These are phyloP conservation scores for Albizia julibrissin DNA, from an alignment of 306 rosid species.

Conservation along the genomic window DNA sequence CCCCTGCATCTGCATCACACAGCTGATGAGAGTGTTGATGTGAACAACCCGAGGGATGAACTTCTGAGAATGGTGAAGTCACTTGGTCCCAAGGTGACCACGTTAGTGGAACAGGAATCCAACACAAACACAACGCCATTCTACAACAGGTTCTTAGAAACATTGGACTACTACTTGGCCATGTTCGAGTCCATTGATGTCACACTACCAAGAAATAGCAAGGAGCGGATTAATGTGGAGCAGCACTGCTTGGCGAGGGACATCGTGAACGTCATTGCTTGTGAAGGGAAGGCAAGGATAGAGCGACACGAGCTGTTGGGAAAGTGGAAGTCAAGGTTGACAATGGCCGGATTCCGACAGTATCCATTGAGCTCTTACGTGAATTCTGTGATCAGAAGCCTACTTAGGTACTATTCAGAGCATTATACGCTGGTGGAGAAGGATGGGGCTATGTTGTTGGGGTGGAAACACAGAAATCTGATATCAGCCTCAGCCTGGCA, in stretches of 20 bases:
- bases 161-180: slow-evolving; percentile 82
- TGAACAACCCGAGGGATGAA: slow-evolving; percentile 85
- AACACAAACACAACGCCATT: slow-evolving; percentile 96
- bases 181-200: slow-evolving; percentile 93
- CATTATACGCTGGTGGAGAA: slow-evolving; percentile 76
- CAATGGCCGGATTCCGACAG: slow-evolving; percentile 88
- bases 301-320: slow-evolving; percentile 95
- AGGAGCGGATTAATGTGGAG: slow-evolving; percentile 84
- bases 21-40: slow-evolving; percentile 89
- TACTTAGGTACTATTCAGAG: slow-evolving; percentile 75
- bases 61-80: slow-evolving; percentile 81
- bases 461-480: slow-evolving; percentile 86
- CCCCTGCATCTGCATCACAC: slow-evolving; percentile 95
- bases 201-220: slow-evolving; percentile 63
- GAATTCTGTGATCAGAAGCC: slow-evolving; percentile 66
- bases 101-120: slow-evolving; percentile 94
- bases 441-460: slow-evolving; percentile 90
- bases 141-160: slow-evolving; percentile 72
- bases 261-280: slow-evolving; percentile 82
- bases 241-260: slow-evolving; percentile 89
- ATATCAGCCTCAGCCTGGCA: slow-evolving; percentile 95
- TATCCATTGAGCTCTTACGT: slow-evolving; percentile 86
- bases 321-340: slow-evolving; percentile 90
- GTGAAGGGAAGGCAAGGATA: slow-evolving; percentile 85
- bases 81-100: slow-evolving; percentile 73